Evolutionary conservation across 108 stramenopile species (phyloP).

Genomic region (Nitzschia sp.): DNA sequence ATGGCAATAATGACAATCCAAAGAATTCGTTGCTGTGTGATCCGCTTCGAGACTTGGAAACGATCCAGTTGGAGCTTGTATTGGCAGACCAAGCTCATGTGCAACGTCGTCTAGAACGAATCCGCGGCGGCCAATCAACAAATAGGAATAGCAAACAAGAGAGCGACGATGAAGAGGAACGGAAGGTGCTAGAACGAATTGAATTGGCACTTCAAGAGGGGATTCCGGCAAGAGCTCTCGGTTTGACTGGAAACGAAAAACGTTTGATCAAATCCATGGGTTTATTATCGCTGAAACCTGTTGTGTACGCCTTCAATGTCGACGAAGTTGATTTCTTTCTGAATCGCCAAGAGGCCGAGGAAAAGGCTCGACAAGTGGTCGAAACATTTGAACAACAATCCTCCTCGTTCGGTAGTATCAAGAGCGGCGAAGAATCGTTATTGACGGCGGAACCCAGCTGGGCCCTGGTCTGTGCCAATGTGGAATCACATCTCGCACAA

Average conservation of each 20-base stretch:
- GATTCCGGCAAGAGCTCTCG: slow-evolving; percentile 61
- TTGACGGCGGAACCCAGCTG: slow-evolving; percentile 31
- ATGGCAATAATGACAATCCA: slow-evolving; percentile 67
- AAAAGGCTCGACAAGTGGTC: slow-evolving; percentile 42
- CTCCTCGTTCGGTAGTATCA: background rate
- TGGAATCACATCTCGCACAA: slow-evolving; percentile 68
- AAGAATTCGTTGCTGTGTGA: slow-evolving; percentile 47
- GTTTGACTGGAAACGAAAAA: slow-evolving; percentile 44
- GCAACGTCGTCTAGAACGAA: slow-evolving; percentile 67
- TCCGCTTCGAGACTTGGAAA: slow-evolving; percentile 86
- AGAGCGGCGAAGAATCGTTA: slow-evolving; percentile 34
- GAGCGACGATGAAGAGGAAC: slow-evolving; percentile 39
- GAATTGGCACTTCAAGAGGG: slow-evolving; percentile 50
- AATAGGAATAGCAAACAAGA: background rate
- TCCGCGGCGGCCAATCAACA: background rate
- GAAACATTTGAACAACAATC: slow-evolving; percentile 1
- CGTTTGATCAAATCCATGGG: slow-evolving; percentile 63
- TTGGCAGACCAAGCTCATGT: slow-evolving; percentile 90
- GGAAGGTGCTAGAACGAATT: slow-evolving; percentile 63
- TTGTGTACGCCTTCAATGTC: slow-evolving; percentile 91
- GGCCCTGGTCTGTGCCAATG: slow-evolving; percentile 80
- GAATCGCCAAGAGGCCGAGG: slow-evolving; percentile 39
- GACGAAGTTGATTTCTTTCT: slow-evolving; percentile 77
- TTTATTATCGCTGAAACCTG: slow-evolving; percentile 82
- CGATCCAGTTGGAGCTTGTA: slow-evolving; percentile 86